phyloP scores from a whole-genome alignment of 1,284 basidiomycete genomes.

The Microbotryum lychnidis-dioicae region DNA sequence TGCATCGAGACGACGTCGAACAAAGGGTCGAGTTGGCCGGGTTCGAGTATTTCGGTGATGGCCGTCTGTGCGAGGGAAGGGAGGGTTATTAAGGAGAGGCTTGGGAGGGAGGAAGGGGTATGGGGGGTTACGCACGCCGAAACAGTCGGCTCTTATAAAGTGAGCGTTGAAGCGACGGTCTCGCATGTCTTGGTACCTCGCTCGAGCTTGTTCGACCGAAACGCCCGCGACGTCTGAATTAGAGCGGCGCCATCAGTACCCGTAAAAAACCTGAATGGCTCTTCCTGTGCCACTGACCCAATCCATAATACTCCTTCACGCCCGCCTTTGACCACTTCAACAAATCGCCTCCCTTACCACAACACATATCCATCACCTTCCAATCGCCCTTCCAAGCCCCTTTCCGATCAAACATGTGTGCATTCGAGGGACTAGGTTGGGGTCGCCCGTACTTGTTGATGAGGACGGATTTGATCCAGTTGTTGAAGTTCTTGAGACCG shows the following conservation, averaged over 20 bases:
- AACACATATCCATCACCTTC: constrained; percentile 89
- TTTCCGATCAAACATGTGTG: neutral
- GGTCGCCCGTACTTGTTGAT: constrained; percentile 64
- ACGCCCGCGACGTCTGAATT: constrained; percentile 74
- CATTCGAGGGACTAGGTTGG: neutral
- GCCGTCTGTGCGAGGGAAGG: neutral
- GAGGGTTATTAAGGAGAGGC: too few species aligned
- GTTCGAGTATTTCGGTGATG: constrained; percentile 57
- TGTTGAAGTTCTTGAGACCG: constrained; percentile 94
- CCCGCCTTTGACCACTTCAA: constrained; percentile 90
- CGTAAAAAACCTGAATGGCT: neutral
- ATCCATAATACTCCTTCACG: constrained; percentile 67
- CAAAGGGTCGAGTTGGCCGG: constrained; percentile 48
- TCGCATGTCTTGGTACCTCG: constrained; percentile 53
- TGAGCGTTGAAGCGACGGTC: constrained; percentile 58
- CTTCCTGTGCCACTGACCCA: constrained; percentile 52
- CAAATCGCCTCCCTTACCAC: constrained; percentile 96
- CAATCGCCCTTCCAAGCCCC: constrained; percentile 40
- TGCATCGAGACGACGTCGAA: constrained; percentile 97
- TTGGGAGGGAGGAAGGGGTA: neutral
- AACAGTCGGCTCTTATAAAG: constrained; percentile 87
- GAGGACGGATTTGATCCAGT: constrained; percentile 95
- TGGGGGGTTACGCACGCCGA: constrained; percentile 45
- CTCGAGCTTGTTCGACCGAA: constrained; percentile 80
- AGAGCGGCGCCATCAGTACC: neutral